Evolutionary conservation across 495 filamentous ascomycete genomes (phyloP).

Genomic region (Hypomontagnella submonticulosa): DNA sequence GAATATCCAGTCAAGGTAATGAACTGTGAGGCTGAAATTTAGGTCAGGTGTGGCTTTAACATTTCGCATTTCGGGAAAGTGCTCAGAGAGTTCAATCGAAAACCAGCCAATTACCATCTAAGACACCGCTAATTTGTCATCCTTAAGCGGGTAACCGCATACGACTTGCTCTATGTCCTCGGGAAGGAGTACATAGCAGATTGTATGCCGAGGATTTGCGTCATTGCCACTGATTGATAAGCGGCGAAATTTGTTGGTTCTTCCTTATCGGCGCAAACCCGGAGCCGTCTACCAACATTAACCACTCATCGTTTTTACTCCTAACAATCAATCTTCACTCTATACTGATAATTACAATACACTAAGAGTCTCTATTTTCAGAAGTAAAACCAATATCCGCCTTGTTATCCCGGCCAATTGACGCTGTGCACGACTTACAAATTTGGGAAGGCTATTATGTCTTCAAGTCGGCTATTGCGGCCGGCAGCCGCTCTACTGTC

Average conservation of each 20-base stretch:
- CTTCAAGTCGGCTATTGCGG: conserved; percentile 40
- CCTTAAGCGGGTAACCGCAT: conserved; percentile 1
- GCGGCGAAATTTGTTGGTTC: conserved; percentile 34
- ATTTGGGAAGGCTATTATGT: conserved; percentile 29
- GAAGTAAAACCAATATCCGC: neutral
- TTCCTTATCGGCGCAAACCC: conserved; percentile 38
- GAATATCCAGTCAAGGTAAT: no score
- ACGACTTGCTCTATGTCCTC: no score
- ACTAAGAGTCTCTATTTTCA: neutral
- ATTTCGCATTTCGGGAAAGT: no score
- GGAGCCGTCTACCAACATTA: conserved; percentile 26
- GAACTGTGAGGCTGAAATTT: no score
- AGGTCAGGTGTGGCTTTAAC: no score
- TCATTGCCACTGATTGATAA: conserved; percentile 46
- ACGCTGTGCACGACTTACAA: neutral
- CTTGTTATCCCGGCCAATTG: neutral
- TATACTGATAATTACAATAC: neutral
- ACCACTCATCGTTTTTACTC: conserved; percentile 20
- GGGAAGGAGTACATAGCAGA: no score
- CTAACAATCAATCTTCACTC: conserved; percentile 1
- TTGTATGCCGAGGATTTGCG: conserved; percentile 16
- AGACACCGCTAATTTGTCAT: conserved; percentile 7
- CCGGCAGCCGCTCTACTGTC: conserved; percentile 44
- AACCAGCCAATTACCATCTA: conserved; percentile 2
- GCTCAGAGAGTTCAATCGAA: no score